Evolutionary conservation across 2,329 filamentous ascomycete genomes (phyloP).

Genomic region (Fusarium bulbicola): DNA sequence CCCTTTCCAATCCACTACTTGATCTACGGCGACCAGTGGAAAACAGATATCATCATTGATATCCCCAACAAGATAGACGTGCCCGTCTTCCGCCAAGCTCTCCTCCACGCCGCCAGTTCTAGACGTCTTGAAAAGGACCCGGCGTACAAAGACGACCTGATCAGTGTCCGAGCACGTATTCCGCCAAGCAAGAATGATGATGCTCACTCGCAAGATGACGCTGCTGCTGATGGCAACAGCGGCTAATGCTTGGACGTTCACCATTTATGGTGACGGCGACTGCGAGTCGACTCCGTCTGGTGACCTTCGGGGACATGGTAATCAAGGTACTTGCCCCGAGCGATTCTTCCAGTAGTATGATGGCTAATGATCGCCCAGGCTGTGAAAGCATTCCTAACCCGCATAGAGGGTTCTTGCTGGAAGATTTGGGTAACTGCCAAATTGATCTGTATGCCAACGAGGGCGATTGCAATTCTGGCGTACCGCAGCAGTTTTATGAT

Average conservation of each 20-base stretch:
- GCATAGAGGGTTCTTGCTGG: neutral
- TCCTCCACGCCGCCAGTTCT: neutral
- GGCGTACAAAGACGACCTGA: neutral
- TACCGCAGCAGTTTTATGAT: neutral
- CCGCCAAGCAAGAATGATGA: neutral
- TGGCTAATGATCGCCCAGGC: neutral
- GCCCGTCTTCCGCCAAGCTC: neutral
- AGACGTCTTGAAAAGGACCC: neutral
- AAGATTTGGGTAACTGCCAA: neutral
- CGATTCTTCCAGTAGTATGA: neutral
- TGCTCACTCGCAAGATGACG: neutral
- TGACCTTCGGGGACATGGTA: neutral
- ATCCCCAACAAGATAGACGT: neutral
- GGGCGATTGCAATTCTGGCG: neutral
- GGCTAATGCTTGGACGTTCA: neutral
- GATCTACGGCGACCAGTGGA: neutral
- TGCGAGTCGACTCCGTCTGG: neutral
- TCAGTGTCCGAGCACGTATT: neutral
- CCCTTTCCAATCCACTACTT: slow-evolving; percentile 37
- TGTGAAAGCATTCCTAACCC: neutral
- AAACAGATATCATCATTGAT: neutral
- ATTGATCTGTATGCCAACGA: neutral
- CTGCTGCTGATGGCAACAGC: neutral
- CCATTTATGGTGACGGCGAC: neutral
- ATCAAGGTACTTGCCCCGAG: neutral